Evolutionary conservation across 192 early-diverging fungal species (phyloP), one percentile per base, ranked within the genome.

Genomic region (Rhizophagus sp.): DNA sequence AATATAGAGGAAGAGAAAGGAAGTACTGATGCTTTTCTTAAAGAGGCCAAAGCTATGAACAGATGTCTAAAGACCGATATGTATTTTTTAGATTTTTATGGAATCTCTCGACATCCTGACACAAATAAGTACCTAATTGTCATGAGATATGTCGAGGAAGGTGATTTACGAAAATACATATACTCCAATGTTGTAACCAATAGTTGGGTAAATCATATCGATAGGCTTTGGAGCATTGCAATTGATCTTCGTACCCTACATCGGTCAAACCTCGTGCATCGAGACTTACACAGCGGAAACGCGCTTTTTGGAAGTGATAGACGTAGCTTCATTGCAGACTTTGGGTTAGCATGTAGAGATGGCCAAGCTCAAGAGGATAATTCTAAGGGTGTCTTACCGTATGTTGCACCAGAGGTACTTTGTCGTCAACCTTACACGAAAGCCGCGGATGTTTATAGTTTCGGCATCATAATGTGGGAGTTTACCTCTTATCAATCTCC

Each of bases 61-160:
- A 10, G 33, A 19, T 67, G 66, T 36, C 6, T 10, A 17, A 34
- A 67, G 33, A 13, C 17, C 19, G 33, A 67, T 33, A 17, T 67
- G 47, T 10, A 19, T 25, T 73, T 41, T 4, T 73, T 50, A 22
- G 66, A 25, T 30, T 73, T 78, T 49, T 82, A 85, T 67, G 84
- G 82, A 4, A 57, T 83, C 13, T 83, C 84, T 52, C 79, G 78
- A 13, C 81, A 80, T 49, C 79, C 83, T 68, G 77, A 65, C 11
- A 85, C 82, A 2, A 76, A 80, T 12, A 82, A 83, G 24, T 47
- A 83, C 24, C 78, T 85, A 82, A 82, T 85, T 79, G 82, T 85
- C 12, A 85, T 85, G 82, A 80, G 82, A 25, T 80, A 81, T 57
- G 80, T 75, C 19, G 82, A 85, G 10, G 75, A 80, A 36, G 84